Evolutionary conservation across 2,329 filamentous ascomycete species (phyloP), one percentile per base, ranked within the genome.

Genomic region (Calonectria honghensis): DNA sequence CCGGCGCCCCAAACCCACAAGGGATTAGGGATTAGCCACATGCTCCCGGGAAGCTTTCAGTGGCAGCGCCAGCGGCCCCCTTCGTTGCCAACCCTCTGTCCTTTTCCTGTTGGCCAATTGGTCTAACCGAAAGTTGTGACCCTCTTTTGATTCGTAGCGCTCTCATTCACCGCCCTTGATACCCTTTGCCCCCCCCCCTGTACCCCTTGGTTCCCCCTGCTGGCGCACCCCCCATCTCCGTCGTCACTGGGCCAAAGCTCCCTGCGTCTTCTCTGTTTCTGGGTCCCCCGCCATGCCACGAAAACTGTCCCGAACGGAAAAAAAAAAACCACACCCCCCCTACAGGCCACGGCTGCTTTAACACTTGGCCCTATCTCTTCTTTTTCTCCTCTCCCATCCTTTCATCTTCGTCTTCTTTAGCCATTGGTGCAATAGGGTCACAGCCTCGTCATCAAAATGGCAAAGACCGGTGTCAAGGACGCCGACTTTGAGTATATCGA

Each of bases 401-500:
- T 72, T 70, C 68, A 70, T 68, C 77, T 68, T 73, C 76, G 20
- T 76, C 68, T 73, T 72, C 68, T 72, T 68, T 78, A 76, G 76
- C 79, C 79, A 82, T 83, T 81, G 78, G 72, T 72, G 54, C 57
- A 70, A 73, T 76, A 73, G 72, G 65, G 76, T 73, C 75, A 75
- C 72, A 37, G 75, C 76, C 75, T 73, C 51, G 73, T 78, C 77
- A 77, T 78, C 81, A 83, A 74, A 51, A 85, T 85, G 83, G 83
- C 83, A 74, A 84, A 85, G 74, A 76, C 79, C 70, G 79, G 79
- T 72, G 78, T 83, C 76, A 82, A 76, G 51, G 81, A 82, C 77
- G 78, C 78, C 61, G 85, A 87, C 79, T 86, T 87, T 72, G 83
- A 85, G 79, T 87, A 87, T 78, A 84, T 87, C 77, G 79, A 85